Conservation (phyloP, 768 basidiomycete genomes). For the Trametes cingulata region DNA sequence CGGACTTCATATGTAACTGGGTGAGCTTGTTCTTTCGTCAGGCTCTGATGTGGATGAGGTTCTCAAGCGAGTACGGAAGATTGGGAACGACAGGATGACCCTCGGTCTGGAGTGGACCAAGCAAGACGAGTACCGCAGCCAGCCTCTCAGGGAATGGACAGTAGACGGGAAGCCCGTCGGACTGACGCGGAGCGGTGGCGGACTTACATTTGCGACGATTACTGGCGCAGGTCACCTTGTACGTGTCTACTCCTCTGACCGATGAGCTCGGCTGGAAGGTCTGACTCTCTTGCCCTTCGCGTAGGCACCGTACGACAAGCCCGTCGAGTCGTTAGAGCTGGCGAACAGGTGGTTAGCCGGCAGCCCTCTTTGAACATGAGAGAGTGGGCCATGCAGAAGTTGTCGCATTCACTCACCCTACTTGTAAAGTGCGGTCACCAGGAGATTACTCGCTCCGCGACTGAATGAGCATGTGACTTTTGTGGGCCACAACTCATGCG, state of each 20-base stretch:
- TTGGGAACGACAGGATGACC: slow-evolving; percentile 62
- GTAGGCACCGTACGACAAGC: slow-evolving; percentile 66
- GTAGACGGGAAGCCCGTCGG: slow-evolving; percentile 54
- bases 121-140: slow-evolving; percentile 43
- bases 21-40: neutral
- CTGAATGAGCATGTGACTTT: no score
- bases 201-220: slow-evolving; percentile 65
- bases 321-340: slow-evolving; percentile 51
- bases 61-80: neutral
- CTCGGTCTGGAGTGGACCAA: slow-evolving; percentile 60
- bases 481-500: no score
- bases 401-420: no score
- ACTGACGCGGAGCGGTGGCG: slow-evolving; percentile 50
- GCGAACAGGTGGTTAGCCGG: slow-evolving; percentile 50
- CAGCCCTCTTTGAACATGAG: slow-evolving; percentile 18
- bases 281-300: neutral
- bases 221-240: slow-evolving; percentile 78
- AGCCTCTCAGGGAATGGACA: slow-evolving; percentile 51
- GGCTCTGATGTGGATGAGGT: neutral
- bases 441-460: no score
- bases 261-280: neutral
- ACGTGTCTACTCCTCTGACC: neutral
- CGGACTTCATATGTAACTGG: slow-evolving; percentile 61
- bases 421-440: no score
- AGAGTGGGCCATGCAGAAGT: no score